phyloP scores from a whole-genome alignment of 805 yeast species.

The Kuraishia borneana region DNA sequence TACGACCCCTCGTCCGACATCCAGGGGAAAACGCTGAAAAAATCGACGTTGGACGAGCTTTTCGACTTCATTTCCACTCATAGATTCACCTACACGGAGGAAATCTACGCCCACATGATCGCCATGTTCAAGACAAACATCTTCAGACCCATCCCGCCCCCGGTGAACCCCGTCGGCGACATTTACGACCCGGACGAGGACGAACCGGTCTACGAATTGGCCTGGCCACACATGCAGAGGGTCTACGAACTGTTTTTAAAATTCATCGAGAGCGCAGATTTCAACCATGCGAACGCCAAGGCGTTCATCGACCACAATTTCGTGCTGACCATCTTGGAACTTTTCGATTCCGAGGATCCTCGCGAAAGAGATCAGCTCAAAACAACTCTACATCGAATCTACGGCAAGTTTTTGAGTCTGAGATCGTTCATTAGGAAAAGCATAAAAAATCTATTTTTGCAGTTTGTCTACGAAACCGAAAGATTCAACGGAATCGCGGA shows the following conservation, averaged over 20 bases:
- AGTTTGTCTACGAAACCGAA: constrained; percentile 90
- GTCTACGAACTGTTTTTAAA: constrained; percentile 90
- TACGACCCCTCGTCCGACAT: constrained; percentile 87
- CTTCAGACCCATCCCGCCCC: constrained; percentile 96
- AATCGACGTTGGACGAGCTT: constrained; percentile 78
- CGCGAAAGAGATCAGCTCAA: constrained; percentile 92
- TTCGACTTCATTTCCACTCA: constrained; percentile 78
- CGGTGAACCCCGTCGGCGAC: constrained; percentile 95
- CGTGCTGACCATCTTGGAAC: constrained; percentile 67
- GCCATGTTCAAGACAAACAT: constrained; percentile 82
- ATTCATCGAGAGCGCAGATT: constrained; percentile 90
- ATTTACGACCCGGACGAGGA: constrained; percentile 97
- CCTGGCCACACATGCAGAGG: constrained; percentile 98
- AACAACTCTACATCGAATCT: constrained; percentile 90
- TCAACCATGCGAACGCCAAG: constrained; percentile 86
- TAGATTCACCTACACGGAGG: constrained; percentile 79
- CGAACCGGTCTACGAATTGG: constrained; percentile 91
- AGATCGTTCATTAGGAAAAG: constrained; percentile 87
- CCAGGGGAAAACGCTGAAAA: constrained; percentile 85
- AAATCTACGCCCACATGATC: constrained; percentile 80
- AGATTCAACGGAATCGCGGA: constrained; percentile 95
- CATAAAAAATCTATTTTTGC: constrained; percentile 84
- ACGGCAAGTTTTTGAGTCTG: constrained; percentile 85
- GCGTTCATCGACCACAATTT: constrained; percentile 90
- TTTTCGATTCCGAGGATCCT: constrained; percentile 94